Conservation (phyloP, 2,329 filamentous ascomycete species). For the Ascochyta viciae-villosae region DNA sequence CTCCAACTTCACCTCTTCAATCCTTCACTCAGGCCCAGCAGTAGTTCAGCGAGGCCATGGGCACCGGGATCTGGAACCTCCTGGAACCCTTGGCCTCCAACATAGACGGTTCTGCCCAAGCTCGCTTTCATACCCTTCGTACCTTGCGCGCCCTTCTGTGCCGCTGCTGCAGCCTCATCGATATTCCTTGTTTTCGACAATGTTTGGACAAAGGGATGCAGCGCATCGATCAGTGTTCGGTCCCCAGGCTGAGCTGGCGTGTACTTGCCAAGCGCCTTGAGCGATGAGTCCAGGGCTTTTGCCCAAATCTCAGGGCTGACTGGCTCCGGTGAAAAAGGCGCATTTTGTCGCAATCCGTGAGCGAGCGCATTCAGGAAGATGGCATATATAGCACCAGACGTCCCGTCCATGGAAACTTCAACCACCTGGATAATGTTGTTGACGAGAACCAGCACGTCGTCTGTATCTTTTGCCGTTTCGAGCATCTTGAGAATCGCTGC, state of each 20-base stretch:
- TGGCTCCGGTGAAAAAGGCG: constrained; percentile 52
- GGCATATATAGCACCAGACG: constrained; percentile 78
- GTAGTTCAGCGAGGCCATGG: constrained; percentile 83
- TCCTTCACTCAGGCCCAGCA: constrained; percentile 74
- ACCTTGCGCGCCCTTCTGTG: constrained; percentile 75
- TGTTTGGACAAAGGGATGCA: constrained; percentile 83
- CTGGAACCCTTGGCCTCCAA: constrained; percentile 75
- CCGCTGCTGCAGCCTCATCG: constrained; percentile 75
- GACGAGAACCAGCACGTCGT: constrained; percentile 67
- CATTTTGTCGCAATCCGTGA: constrained; percentile 67
- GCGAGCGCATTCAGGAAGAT: constrained; percentile 91
- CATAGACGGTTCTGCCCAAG: constrained; percentile 82
- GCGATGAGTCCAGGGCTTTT: constrained; percentile 73
- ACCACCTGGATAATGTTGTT: constrained; percentile 68
- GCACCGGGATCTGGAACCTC: constrained; percentile 77
- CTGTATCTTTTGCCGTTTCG: constrained; percentile 52
- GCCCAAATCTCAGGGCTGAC: constrained; percentile 65
- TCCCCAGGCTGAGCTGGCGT: constrained; percentile 91
- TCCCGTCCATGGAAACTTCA: constrained; percentile 76
- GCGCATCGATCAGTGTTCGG: constrained; percentile 86
- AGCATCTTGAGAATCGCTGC: constrained; percentile 54
- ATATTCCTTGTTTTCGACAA: constrained; percentile 71
- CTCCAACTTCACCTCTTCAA: constrained; percentile 45
- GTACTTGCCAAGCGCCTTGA: constrained; percentile 72
- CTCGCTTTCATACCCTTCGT: constrained; percentile 94